Evolutionary conservation across 2,329 filamentous ascomycete genomes (phyloP).

Genomic region (Colletotrichum musae): DNA sequence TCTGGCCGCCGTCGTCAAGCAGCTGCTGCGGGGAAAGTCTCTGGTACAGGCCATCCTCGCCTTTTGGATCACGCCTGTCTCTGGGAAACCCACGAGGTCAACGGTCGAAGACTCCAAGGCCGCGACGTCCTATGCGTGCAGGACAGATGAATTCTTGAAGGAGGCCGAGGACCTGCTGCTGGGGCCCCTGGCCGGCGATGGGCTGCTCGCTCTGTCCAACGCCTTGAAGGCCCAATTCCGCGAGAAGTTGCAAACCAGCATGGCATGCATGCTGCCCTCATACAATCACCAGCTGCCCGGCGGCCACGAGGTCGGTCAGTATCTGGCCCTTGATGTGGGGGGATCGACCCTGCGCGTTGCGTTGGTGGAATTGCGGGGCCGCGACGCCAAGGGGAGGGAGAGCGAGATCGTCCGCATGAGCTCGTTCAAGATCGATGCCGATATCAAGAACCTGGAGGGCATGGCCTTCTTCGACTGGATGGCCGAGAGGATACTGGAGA

Average conservation of each 20-base stretch:
- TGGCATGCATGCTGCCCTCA: constrained; percentile 75
- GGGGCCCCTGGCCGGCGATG: constrained; percentile 61
- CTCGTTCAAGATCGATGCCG: constrained; percentile 69
- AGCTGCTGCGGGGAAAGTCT: constrained; percentile 71
- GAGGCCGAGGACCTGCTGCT: constrained; percentile 69
- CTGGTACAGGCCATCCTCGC: constrained; percentile 69
- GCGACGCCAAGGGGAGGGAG: constrained; percentile 53
- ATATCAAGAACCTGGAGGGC: constrained; percentile 70
- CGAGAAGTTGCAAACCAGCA: constrained; percentile 65
- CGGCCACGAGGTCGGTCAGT: constrained; percentile 72
- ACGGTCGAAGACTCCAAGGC: constrained; percentile 29
- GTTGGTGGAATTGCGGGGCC: constrained; percentile 71
- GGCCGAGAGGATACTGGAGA: constrained; percentile 71
- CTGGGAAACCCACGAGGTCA: constrained; percentile 32
- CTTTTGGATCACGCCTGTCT: constrained; percentile 38
- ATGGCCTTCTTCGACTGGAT: constrained; percentile 79
- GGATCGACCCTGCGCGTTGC: constrained; percentile 78
- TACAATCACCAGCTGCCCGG: constrained; percentile 75
- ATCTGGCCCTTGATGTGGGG: constrained; percentile 77
- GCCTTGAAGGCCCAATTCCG: constrained; percentile 69
- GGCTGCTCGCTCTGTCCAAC: constrained; percentile 62
- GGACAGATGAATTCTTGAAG: constrained; percentile 66
- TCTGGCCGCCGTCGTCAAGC: constrained; percentile 68
- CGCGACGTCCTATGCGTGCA: constrained; percentile 45
- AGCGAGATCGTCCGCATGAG: constrained; percentile 68